These are phyloP conservation scores for Stromatinia cepivora DNA, from an alignment of 2,329 filamentous ascomycete genomes.

Conservation along the genomic window DNA sequence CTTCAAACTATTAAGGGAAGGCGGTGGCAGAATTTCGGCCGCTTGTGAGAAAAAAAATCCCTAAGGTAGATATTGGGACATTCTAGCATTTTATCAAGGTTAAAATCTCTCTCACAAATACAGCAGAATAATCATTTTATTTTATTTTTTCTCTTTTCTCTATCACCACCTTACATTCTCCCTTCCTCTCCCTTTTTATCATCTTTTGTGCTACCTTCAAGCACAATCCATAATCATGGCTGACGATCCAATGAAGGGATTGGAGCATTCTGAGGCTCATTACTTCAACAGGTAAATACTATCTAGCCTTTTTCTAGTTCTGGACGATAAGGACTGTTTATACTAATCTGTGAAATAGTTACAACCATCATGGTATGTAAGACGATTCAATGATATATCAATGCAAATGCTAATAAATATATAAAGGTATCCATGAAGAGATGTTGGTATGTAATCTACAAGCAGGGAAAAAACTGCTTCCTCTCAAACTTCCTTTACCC, in stretches of 20 bases:
- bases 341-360: slow-evolving; percentile 56
- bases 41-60: slow-evolving; percentile 17
- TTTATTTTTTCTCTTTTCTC: slow-evolving; percentile 8
- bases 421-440: slow-evolving; percentile 87
- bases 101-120: background rate
- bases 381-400: slow-evolving; percentile 15
- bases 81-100: background rate
- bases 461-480: slow-evolving; percentile 23
- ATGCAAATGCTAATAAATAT: slow-evolving; percentile 40
- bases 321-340: slow-evolving; percentile 9
- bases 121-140: background rate
- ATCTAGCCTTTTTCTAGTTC: slow-evolving; percentile 25
- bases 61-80: background rate
- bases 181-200: slow-evolving; percentile 14
- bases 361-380: slow-evolving; percentile 91
- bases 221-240: slow-evolving; percentile 43
- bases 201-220: background rate
- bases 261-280: slow-evolving; percentile 77
- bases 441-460: slow-evolving; percentile 75
- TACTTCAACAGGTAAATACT: slow-evolving; percentile 89
- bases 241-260: slow-evolving; percentile 52
- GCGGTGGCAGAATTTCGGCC: slow-evolving; percentile 15
- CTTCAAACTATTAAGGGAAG: background rate
- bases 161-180: background rate
- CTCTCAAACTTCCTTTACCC: slow-evolving; percentile 3